Conservation (phyloP, 2,329 filamentous ascomycete species). For the Gliomastix tumulicola region DNA sequence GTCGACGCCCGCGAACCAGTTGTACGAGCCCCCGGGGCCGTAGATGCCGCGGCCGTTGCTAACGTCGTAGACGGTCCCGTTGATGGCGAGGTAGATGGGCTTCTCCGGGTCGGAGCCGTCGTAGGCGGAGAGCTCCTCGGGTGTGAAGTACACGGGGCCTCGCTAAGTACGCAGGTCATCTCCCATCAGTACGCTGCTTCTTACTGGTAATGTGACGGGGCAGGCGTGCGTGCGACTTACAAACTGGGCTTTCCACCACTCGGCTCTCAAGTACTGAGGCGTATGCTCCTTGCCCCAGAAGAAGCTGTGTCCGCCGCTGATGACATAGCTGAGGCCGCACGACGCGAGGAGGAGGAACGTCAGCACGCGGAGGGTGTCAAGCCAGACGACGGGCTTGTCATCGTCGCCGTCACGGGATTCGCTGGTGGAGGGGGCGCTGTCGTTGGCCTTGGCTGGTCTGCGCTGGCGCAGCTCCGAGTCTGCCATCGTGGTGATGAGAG, state of each 20-base stretch:
- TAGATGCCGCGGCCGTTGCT: constrained; percentile 62
- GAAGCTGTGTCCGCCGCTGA: constrained; percentile 63
- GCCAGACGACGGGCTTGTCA: constrained; percentile 45
- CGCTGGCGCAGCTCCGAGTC: constrained; percentile 35
- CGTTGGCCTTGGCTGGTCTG: constrained; percentile 23
- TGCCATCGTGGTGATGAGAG: constrained; percentile 19
- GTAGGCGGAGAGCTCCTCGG: constrained; percentile 64
- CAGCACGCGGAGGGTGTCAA: constrained; percentile 65
- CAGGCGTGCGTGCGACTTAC: constrained; percentile 33
- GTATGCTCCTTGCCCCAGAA: constrained; percentile 59
- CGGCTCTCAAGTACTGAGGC: constrained; percentile 52
- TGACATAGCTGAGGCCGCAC: constrained; percentile 66
- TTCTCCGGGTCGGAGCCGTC: constrained; percentile 68
- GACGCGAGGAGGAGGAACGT: constrained; percentile 60
- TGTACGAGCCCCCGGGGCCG: constrained; percentile 79
- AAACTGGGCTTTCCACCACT: constrained; percentile 52
- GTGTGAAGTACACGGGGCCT: constrained; percentile 64
- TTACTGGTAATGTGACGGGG: background rate
- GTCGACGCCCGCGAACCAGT: constrained; percentile 80
- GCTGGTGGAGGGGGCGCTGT: background rate
- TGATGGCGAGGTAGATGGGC: constrained; percentile 87
- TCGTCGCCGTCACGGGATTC: constrained; percentile 56
- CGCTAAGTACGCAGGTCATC: too few species aligned
- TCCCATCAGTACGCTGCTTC: too few species aligned
- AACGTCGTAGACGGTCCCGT: constrained; percentile 82